Evolutionary conservation across 257 asterid species (phyloP), one percentile per base, ranked within the genome.

Genomic region (Nicotiana noctiflora): DNA sequence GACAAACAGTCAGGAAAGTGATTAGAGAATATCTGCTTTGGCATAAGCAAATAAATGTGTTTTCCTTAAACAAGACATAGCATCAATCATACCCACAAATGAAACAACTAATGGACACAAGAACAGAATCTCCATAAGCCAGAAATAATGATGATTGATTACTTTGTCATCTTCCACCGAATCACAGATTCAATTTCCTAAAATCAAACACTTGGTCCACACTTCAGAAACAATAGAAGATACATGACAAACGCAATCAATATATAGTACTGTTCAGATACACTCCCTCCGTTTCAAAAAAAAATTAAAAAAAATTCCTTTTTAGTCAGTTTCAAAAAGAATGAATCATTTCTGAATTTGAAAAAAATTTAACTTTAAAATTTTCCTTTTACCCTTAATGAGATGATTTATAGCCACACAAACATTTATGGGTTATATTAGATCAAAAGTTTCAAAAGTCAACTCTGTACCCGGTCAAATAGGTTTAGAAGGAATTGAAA

Each of bases 111-210:
- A 68, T 77, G 27, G 74, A n/a, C 74, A 78, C 19, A 78, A 32
- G 52, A 52, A 31, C 80, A 29, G 53, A 18, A 31, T 31, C 32
- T 77, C 37, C 53, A 60, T 27, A 55, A 77, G 55, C 37, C 53
- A n/a, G 72, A 77, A 59, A 77, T 57, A 46, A 56, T 59, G 70
- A 77, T 77, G 37, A 66, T 67, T 66, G 75, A 66, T 66, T 49
- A 23, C 55, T 34, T 67, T 17, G 9, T 40, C 56, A 19, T 68
- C 68, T 21, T 70, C 77, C 11, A 70, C 12, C 12, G 57, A 70
- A 40, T 19, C 34, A 70, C 12, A 12, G 57, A 70, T 70, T 19
- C 34, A 37, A 4, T 78, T 78, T 51, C 60, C 13, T 29, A 40
- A 14, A 37, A 40, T 77, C 21, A 77, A 56, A 40, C 13, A 34